Percentiles rank a stretch among this genome's conserved stretches.
These are phyloP conservation scores for Straminergon stramineum DNA, from an alignment of 225 moss, liverwort and hornwort species.

Conservation along the genomic window DNA sequence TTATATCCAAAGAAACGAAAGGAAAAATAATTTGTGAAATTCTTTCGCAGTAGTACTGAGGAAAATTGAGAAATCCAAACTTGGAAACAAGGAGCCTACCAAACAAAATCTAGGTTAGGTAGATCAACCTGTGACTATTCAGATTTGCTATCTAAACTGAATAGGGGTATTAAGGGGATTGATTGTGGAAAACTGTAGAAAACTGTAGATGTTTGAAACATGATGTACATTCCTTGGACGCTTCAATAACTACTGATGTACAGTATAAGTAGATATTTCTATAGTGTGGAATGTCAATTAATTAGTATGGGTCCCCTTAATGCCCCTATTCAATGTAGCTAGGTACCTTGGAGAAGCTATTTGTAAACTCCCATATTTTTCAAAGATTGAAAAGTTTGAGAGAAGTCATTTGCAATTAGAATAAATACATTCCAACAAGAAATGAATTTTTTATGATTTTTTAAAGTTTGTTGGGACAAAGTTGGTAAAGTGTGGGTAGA, in stretches of 20 bases:
- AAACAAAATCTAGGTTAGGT: not conserved
- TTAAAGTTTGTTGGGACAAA: not conserved
- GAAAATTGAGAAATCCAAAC: not conserved
- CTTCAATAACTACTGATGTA: too few species aligned
- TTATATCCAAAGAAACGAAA: not conserved
- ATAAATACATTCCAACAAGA: accelerated
- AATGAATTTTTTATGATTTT: not conserved
- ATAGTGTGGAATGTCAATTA: too few species aligned
- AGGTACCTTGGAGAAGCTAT: not conserved
- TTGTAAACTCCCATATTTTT: not conserved
- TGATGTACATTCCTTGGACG: too few species aligned
- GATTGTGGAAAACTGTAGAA: too few species aligned
- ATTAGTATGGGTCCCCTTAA: too few species aligned
- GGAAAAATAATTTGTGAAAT: not conserved
- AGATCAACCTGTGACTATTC: accelerated
- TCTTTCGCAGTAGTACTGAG: not conserved
- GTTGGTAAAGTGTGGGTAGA: not conserved
- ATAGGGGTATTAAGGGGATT: too few species aligned
- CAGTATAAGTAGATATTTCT: too few species aligned
- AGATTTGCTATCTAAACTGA: not conserved
- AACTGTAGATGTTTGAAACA: too few species aligned
- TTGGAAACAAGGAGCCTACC: accelerated
- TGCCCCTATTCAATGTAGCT: too few species aligned
- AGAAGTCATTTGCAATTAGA: not conserved
- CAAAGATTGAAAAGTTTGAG: not conserved